phyloP scores from a whole-genome alignment of 1,284 basidiomycete genomes.

The Takashimella koratensis region DNA sequence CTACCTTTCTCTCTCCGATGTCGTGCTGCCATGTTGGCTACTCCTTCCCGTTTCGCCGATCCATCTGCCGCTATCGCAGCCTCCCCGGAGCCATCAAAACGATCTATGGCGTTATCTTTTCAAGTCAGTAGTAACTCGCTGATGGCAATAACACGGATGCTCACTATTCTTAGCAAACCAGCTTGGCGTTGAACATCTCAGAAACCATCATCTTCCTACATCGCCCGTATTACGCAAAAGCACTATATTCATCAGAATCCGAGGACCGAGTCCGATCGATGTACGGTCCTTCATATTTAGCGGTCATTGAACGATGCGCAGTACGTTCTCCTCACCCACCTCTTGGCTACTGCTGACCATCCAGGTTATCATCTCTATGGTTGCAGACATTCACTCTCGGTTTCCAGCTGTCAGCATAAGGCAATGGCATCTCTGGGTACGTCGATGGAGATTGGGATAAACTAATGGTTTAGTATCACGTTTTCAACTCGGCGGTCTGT shows the following conservation, averaged over 20 bases:
- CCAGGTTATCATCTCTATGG: conserved; percentile 27
- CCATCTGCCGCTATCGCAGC: conserved; percentile 9
- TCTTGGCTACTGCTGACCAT: background rate
- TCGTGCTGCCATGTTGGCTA: conserved; percentile 14
- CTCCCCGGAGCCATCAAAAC: conserved; percentile 9
- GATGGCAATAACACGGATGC: too few relatives aligned
- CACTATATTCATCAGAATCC: conserved; percentile 16
- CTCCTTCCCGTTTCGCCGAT: conserved; percentile 18
- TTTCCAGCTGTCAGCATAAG: conserved; percentile 26
- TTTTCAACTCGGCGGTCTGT: conserved; percentile 28
- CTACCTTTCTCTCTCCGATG: conserved; percentile 23
- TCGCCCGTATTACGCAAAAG: conserved; percentile 27
- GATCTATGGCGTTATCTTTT: background rate
- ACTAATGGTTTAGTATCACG: conserved; percentile 22
- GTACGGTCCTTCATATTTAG: conserved; percentile 22
- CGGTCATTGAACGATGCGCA: conserved; percentile 25
- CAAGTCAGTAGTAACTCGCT: background rate
- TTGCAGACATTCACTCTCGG: conserved; percentile 7
- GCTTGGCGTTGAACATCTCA: conserved; percentile 23
- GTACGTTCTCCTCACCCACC: conserved; percentile 12
- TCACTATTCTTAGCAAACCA: conserved; percentile 30
- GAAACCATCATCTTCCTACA: conserved; percentile 28
- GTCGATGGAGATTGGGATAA: background rate
- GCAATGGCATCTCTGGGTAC: conserved; percentile 37
- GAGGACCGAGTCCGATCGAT: conserved; percentile 15